Conservation (phyloP, 371 early-diverging fungal species). For the Apophysomyces trapeziformis region DNA sequence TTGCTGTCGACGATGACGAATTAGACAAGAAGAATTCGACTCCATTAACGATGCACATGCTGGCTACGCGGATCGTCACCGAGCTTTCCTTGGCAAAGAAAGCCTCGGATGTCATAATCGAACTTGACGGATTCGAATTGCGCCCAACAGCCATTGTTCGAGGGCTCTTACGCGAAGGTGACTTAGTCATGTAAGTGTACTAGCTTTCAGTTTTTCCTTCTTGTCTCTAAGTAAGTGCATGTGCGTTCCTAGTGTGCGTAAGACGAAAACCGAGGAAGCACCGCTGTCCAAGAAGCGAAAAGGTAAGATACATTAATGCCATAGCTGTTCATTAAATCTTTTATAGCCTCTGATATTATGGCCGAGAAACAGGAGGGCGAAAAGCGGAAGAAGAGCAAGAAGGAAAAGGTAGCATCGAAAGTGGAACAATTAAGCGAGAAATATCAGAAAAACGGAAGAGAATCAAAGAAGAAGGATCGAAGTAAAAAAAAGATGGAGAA, state of each 20-base stretch:
- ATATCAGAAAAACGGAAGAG: too few relatives aligned
- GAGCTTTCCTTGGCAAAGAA: not conserved
- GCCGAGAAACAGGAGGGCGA: not conserved
- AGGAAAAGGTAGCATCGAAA: not conserved
- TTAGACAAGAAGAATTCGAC: not conserved
- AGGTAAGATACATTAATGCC: not conserved
- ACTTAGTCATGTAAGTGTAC: not conserved
- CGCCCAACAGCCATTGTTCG: conserved; percentile 1
- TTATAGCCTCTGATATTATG: not conserved
- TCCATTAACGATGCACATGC: not conserved
- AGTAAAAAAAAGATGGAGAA: not conserved
- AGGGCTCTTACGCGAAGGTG: not conserved
- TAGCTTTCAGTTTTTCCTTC: not conserved
- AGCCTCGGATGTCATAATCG: conserved; percentile 1
- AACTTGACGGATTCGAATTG: not conserved
- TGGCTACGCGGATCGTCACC: not conserved
- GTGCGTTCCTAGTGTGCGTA: not conserved
- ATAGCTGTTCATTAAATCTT: not conserved
- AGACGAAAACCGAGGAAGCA: not conserved
- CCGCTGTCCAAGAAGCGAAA: not conserved
- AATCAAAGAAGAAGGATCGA: too few relatives aligned
- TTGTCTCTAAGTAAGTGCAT: not conserved
- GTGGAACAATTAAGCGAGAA: not conserved
- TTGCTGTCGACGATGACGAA: not conserved
- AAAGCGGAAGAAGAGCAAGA: not conserved